Conservation (phyloP, 2,329 filamentous ascomycete species). For the Aspergillus sp. region DNA sequence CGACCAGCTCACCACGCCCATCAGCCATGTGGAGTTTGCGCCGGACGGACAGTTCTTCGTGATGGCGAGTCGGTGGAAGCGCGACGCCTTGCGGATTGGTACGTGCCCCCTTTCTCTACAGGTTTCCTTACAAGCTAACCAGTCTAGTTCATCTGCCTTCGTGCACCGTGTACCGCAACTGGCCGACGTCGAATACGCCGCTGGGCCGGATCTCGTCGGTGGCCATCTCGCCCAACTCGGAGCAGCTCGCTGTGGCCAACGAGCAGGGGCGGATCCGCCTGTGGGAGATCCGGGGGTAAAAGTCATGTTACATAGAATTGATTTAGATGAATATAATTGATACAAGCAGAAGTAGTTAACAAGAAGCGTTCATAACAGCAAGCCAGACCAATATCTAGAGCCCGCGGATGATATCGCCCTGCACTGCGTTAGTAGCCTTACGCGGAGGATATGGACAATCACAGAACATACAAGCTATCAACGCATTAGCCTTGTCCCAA, state of each 20-base stretch:
- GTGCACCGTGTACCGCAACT: constrained; percentile 94
- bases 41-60: constrained; percentile 86
- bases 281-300: constrained; percentile 76
- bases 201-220: constrained; percentile 77
- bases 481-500: too few relatives aligned
- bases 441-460: too few relatives aligned
- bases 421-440: too few relatives aligned
- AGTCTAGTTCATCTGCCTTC: constrained; percentile 74
- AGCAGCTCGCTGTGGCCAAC: constrained; percentile 80
- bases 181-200: constrained; percentile 88
- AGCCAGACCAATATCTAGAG: too few relatives aligned
- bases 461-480: too few relatives aligned
- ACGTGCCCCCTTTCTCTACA: constrained; percentile 13
- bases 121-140: constrained; percentile 1
- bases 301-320: background rate
- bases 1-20: constrained; percentile 83
- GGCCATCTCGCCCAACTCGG: constrained; percentile 63
- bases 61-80: constrained; percentile 83
- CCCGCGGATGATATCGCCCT: too few relatives aligned
- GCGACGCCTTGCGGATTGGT: constrained; percentile 75
- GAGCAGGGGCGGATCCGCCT: constrained; percentile 82
- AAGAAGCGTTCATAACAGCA: too few relatives aligned
- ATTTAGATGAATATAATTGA: constrained; percentile 4
- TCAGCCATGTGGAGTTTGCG: constrained; percentile 76
- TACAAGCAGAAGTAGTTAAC: too few relatives aligned